Percentiles rank a stretch among this genome's conserved stretches.
Conservation (phyloP, 2,329 filamentous ascomycete species). For the Capronia epimyces region DNA sequence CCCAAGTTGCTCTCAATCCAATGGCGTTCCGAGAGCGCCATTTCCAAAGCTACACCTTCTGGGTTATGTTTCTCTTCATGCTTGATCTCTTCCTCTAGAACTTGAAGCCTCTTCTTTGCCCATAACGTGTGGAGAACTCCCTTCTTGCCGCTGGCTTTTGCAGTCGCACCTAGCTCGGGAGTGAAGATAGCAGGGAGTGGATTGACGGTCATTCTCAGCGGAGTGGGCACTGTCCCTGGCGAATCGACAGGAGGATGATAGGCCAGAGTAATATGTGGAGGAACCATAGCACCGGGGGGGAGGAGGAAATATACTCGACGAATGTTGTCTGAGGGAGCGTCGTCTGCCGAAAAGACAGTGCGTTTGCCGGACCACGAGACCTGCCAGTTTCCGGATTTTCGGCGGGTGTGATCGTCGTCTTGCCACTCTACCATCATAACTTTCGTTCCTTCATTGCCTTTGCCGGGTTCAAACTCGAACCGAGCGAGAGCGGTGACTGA, state of each 20-base stretch:
- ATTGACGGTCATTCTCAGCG: constrained; percentile 57
- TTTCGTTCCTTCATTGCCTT: constrained; percentile 78
- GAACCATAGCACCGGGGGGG: constrained; percentile 65
- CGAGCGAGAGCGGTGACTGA: constrained; percentile 62
- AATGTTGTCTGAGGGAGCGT: constrained; percentile 49
- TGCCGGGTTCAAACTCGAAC: constrained; percentile 77
- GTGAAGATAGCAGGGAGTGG: constrained; percentile 84
- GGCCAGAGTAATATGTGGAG: constrained; percentile 63
- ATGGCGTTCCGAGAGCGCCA: constrained; percentile 74
- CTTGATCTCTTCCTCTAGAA: constrained; percentile 70
- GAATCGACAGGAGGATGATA: constrained; percentile 45
- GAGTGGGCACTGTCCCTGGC: constrained; percentile 25
- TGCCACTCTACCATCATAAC: constrained; percentile 93
- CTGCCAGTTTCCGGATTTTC: constrained; percentile 58
- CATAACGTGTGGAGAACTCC: constrained; percentile 86
- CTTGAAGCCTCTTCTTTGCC: constrained; percentile 74
- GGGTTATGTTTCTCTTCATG: constrained; percentile 66
- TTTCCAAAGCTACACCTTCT: constrained; percentile 77
- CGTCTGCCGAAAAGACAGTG: constrained; percentile 62
- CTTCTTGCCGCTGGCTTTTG: constrained; percentile 63
- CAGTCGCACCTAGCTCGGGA: constrained; percentile 63
- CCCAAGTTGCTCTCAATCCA: constrained; percentile 84
- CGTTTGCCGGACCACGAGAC: constrained; percentile 80
- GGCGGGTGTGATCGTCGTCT: constrained; percentile 50
- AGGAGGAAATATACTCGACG: constrained; percentile 76